Conservation (phyloP, 768 basidiomycete species). For the Lactarius sp. region DNA sequence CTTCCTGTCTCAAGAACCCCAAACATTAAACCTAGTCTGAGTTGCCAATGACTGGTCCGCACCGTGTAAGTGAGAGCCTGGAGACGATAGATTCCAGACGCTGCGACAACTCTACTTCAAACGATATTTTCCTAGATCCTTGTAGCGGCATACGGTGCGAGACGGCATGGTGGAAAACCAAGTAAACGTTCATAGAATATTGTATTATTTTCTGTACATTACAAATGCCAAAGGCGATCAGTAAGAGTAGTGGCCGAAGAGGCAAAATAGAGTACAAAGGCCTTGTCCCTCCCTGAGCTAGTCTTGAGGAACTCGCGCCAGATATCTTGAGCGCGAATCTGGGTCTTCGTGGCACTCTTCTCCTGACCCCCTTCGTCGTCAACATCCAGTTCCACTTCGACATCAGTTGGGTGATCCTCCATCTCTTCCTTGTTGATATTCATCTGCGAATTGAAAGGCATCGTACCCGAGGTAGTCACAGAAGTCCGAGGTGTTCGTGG, state of each 20-base stretch:
- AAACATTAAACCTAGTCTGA: background rate
- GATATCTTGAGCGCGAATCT: constrained; percentile 58
- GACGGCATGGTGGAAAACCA: constrained; percentile 60
- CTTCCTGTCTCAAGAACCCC: constrained; percentile 47
- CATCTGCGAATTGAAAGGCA: constrained; percentile 33
- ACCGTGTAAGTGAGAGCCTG: constrained; percentile 76
- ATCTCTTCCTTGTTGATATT: constrained; percentile 40
- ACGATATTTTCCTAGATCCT: constrained; percentile 41
- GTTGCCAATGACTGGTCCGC: constrained; percentile 15
- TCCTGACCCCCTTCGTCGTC: constrained; percentile 32
- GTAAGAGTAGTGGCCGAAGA: background rate
- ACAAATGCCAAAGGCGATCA: background rate
- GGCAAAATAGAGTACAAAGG: constrained; percentile 53
- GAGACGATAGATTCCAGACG: constrained; percentile 59
- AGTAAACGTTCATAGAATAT: constrained; percentile 71
- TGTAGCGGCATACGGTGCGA: constrained; percentile 45
- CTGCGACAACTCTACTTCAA: constrained; percentile 52
- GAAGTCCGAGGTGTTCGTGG: constrained; percentile 70
- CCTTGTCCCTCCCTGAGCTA: constrained; percentile 78
- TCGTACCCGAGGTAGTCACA: constrained; percentile 26
- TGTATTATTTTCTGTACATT: constrained; percentile 73
- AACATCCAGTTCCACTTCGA: constrained; percentile 32
- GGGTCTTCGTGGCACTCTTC: constrained; percentile 35
- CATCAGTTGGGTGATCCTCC: constrained; percentile 24
- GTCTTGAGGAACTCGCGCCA: constrained; percentile 78